Evolutionary conservation across 2,329 filamentous ascomycete species (phyloP).

Genomic region (Arthroderma sp.): DNA sequence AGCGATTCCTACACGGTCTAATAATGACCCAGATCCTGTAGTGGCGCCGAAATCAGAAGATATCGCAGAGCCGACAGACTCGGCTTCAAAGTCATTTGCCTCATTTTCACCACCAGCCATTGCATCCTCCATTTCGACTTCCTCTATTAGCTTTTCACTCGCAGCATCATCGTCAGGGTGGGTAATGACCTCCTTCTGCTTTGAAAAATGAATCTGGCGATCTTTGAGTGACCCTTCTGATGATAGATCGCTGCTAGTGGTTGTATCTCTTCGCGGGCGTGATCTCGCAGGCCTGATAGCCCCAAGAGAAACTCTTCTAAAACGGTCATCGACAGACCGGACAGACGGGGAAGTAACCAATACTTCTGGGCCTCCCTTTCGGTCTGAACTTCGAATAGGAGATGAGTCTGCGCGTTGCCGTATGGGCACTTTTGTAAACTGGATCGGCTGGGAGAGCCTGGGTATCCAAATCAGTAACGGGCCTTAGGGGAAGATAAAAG

Average conservation of each 20-base stretch:
- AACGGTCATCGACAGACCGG: conserved; percentile 32
- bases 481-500: neutral
- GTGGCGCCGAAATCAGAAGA: conserved; percentile 44
- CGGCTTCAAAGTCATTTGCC: conserved; percentile 29
- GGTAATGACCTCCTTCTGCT: conserved; percentile 24
- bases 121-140: conserved; percentile 19
- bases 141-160: conserved; percentile 15
- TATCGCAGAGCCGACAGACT: conserved; percentile 36
- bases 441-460: conserved; percentile 56
- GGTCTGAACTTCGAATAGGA: conserved; percentile 50
- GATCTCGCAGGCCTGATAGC: conserved; percentile 41
- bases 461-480: neutral
- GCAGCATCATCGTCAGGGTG: conserved; percentile 11
- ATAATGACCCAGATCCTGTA: conserved; percentile 43
- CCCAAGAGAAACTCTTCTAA: conserved; percentile 44
- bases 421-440: conserved; percentile 91
- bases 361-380: conserved; percentile 34
- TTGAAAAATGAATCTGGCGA: conserved; percentile 38
- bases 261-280: conserved; percentile 46
- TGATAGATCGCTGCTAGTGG: conserved; percentile 53
- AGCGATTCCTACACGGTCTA: conserved; percentile 37
- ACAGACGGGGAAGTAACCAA: conserved; percentile 44
- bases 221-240: conserved; percentile 45
- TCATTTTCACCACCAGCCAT: conserved; percentile 24
- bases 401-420: conserved; percentile 78